A percentile compares a stretch with the other conserved stretches of the same genome.
Conservation (phyloP, 2,329 filamentous ascomycete species). For the Penicillium crustosum region DNA sequence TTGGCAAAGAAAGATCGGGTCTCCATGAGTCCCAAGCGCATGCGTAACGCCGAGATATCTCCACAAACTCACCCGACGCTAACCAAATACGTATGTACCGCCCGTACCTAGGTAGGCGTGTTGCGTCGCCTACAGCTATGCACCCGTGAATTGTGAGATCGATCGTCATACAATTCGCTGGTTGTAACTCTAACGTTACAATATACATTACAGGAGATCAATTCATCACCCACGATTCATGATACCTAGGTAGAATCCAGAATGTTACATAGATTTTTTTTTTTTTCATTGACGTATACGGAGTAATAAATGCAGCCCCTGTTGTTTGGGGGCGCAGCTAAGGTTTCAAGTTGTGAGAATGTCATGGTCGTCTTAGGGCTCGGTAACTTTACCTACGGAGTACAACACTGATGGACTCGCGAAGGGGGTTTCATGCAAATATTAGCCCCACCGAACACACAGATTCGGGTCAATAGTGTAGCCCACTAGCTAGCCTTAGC, state of each 20-base stretch:
- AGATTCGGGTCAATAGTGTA: conserved; percentile 21
- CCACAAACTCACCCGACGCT: not conserved
- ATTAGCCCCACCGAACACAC: conserved; percentile 5
- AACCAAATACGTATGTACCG: not conserved
- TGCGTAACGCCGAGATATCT: conserved; percentile 2
- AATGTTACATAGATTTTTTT: not conserved
- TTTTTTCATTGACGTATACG: not conserved
- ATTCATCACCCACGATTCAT: not conserved
- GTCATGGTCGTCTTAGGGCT: not conserved
- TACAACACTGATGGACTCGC: not conserved
- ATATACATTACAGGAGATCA: not conserved
- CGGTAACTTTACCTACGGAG: not conserved
- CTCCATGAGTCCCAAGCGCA: not conserved
- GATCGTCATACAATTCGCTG: not conserved
- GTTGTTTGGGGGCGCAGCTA: not conserved
- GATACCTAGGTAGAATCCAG: not conserved
- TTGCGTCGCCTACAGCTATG: not conserved
- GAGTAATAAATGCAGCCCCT: not conserved
- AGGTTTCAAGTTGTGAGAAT: not conserved
- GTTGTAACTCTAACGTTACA: not conserved
- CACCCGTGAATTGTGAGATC: not conserved
- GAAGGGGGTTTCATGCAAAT: not conserved
- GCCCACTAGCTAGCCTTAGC: conserved; percentile 16
- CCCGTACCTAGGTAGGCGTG: not conserved
- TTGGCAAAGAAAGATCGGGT: not conserved